A percentile compares a stretch with the other conserved stretches of the same genome.
Evolutionary conservation across 176 grass and related monocot genomes (phyloP).

Genomic region (Secale cereale): DNA sequence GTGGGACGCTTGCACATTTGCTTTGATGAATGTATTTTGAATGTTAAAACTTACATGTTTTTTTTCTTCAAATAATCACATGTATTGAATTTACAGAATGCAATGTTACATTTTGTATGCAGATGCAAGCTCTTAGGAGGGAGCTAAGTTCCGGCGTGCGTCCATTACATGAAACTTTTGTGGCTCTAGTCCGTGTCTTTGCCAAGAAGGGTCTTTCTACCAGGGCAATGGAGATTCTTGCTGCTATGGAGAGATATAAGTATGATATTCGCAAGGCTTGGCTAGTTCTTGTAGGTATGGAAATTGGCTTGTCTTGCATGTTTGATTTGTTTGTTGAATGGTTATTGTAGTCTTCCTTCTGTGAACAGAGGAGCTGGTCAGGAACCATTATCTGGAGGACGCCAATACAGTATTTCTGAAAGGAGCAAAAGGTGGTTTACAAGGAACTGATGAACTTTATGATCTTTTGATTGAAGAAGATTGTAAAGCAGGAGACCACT

Average conservation of each 20-base stretch:
- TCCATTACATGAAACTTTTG: slow-evolving; percentile 91
- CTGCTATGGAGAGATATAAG: slow-evolving; percentile 94
- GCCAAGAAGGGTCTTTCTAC: slow-evolving; percentile 81
- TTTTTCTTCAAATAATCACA: slow-evolving; percentile 2
- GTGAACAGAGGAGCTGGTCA: slow-evolving; percentile 80
- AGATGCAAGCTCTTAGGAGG: slow-evolving; percentile 98
- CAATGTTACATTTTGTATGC: slow-evolving; percentile 27
- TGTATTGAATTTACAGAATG: background rate
- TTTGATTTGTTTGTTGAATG: slow-evolving; percentile 18
- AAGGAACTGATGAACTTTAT: slow-evolving; percentile 73
- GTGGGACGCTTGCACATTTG: slow-evolving; percentile 7
- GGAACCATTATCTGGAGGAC: slow-evolving; percentile 66
- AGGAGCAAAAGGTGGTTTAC: slow-evolving; percentile 81
- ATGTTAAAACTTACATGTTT: background rate
- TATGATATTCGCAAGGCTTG: slow-evolving; percentile 90
- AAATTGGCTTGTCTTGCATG: slow-evolving; percentile 11
- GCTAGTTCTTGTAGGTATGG: slow-evolving; percentile 90
- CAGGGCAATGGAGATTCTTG: slow-evolving; percentile 96
- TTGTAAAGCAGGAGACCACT: slow-evolving; percentile 94
- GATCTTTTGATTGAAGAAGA: slow-evolving; percentile 95
- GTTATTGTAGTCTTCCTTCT: slow-evolving; percentile 34
- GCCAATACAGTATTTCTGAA: slow-evolving; percentile 95
- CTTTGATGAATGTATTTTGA: background rate
- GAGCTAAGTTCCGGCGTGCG: slow-evolving; percentile 78
- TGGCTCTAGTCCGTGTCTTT: slow-evolving; percentile 87